phyloP scores from a whole-genome alignment of 2,329 filamentous ascomycete species.

The Delphinella strobiligena region DNA sequence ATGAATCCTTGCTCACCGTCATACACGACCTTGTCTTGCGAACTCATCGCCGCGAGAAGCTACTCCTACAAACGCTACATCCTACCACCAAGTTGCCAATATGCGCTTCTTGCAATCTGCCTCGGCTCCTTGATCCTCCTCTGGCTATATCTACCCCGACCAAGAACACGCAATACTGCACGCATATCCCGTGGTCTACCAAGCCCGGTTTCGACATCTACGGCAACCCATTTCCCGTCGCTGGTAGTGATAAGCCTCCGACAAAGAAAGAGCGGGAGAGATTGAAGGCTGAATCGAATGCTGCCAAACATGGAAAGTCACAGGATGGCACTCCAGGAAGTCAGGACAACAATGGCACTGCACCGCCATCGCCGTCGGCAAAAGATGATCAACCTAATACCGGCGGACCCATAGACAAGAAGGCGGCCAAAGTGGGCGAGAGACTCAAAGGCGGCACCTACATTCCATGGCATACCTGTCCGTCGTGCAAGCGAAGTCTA shows the following conservation, averaged over 20 bases:
- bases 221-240: constrained; percentile 67
- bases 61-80: constrained; percentile 60
- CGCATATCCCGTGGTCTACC: constrained; percentile 65
- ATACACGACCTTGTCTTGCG: constrained; percentile 63
- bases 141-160: constrained; percentile 35
- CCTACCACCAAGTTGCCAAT: constrained; percentile 60
- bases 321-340: constrained; percentile 31
- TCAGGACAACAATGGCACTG: constrained; percentile 25
- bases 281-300: constrained; percentile 25
- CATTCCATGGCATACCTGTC: constrained; percentile 44
- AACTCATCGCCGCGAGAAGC: constrained; percentile 68
- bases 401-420: constrained; percentile 28
- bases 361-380: constrained; percentile 19
- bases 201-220: constrained; percentile 70
- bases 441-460: constrained; percentile 39
- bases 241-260: constrained; percentile 42
- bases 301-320: too few relatives aligned
- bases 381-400: constrained; percentile 16
- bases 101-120: constrained; percentile 63
- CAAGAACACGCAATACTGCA: constrained; percentile 53
- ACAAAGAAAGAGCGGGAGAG: constrained; percentile 67
- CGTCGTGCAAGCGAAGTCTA: constrained; percentile 48
- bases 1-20: constrained; percentile 65
- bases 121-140: constrained; percentile 60
- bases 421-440: constrained; percentile 26